These are phyloP conservation scores for Ramichloridium luteum DNA, from an alignment of 2,329 filamentous ascomycete species.

Conservation along the genomic window DNA sequence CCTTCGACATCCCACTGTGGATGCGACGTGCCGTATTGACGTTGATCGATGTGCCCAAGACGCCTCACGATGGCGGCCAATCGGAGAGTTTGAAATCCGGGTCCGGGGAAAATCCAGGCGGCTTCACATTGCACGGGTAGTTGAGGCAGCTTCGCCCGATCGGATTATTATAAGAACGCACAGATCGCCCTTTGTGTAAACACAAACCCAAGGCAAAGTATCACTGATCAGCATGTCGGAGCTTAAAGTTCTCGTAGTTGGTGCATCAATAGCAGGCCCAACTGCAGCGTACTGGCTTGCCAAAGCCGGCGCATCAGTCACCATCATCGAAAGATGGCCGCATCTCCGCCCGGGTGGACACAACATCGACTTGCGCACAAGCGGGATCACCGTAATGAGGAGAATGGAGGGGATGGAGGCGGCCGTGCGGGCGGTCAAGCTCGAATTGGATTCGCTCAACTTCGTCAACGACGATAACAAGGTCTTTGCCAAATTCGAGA, in stretches of 20 bases:
- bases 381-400: conserved; percentile 26
- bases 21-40: too few species aligned
- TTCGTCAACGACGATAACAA: conserved; percentile 19
- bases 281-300: conserved; percentile 17
- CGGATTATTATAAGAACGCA: too few species aligned
- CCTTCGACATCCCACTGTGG: too few species aligned
- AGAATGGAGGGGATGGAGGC: conserved; percentile 24
- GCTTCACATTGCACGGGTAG: too few species aligned
- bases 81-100: too few species aligned
- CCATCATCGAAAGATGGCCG: conserved; percentile 21
- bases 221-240: conserved; percentile 4
- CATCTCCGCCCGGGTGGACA: conserved; percentile 23
- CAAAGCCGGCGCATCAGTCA: conserved; percentile 12
- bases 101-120: too few species aligned
- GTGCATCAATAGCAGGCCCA: conserved; percentile 17
- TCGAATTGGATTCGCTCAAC: conserved; percentile 21
- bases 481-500: conserved; percentile 20
- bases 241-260: conserved; percentile 13
- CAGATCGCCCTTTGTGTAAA: too few species aligned
- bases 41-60: too few species aligned
- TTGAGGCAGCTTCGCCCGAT: too few species aligned
- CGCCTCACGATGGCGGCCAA: too few species aligned
- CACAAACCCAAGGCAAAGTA: too few species aligned
- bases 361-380: conserved; percentile 25
- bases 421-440: conserved; percentile 18